phyloP scores from a whole-genome alignment of 768 basidiomycete genomes.

The Pleurotus platypus region DNA sequence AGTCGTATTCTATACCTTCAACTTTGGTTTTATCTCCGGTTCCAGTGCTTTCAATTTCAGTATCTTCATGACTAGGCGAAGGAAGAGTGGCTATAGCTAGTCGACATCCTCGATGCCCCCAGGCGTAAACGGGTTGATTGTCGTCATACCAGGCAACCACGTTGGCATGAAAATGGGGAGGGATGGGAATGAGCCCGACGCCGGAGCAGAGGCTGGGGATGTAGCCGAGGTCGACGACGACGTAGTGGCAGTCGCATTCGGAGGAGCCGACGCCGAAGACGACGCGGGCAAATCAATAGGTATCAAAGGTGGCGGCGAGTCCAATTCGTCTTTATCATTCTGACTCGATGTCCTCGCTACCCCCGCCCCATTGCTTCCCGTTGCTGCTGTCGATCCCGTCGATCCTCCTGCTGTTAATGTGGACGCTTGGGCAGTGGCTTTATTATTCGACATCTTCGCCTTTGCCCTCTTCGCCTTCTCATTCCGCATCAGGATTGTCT shows the following conservation, averaged over 20 bases:
- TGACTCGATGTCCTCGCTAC: background rate
- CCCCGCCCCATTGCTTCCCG: no score
- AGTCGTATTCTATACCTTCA: no score
- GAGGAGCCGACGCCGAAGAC: background rate
- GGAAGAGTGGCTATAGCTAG: background rate
- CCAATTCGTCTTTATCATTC: background rate
- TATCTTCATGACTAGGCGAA: no score
- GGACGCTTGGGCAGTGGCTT: background rate
- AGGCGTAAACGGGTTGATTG: background rate
- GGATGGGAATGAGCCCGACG: background rate
- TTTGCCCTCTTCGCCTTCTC: background rate
- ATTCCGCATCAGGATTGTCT: conserved; percentile 23
- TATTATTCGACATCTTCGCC: background rate
- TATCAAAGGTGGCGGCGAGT: background rate
- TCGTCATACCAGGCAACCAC: no score
- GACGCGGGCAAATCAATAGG: background rate
- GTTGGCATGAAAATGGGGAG: no score
- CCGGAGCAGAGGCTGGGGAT: background rate
- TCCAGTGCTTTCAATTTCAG: no score
- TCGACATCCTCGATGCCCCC: background rate
- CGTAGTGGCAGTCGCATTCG: no score
- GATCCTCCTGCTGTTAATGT: no score
- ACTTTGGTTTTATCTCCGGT: no score
- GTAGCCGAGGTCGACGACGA: background rate
- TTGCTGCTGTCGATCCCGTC: no score